A percentile compares a stretch with the other conserved stretches of the same genome.
Conservation (phyloP, 2,329 filamentous ascomycete genomes). For the Botrytis paeoniae region DNA sequence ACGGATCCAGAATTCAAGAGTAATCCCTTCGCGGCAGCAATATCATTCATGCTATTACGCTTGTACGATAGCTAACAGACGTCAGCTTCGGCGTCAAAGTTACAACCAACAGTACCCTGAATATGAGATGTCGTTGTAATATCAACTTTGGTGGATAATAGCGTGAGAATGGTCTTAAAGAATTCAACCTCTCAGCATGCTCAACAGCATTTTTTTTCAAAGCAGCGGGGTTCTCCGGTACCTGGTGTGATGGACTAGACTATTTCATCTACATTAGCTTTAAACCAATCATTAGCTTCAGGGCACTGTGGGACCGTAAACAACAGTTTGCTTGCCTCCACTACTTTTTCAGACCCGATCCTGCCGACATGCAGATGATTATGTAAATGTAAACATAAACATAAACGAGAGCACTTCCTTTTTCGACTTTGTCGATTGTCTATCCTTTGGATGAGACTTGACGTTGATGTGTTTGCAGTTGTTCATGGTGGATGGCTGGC, state of each 20-base stretch:
- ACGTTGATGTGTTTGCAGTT: neutral
- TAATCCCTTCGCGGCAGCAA: neutral
- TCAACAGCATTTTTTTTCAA: neutral
- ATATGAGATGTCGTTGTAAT: neutral
- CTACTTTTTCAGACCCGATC: no score
- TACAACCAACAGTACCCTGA: neutral
- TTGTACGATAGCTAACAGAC: neutral
- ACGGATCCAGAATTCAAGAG: neutral
- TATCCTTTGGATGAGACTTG: neutral
- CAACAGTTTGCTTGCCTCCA: conserved; percentile 2
- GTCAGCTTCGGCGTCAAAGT: neutral
- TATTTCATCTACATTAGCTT: neutral
- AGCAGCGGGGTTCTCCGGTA: conserved; percentile 1
- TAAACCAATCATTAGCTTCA: conserved; percentile 5
- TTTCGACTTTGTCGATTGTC: neutral
- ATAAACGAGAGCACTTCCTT: neutral
- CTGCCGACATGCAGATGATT: neutral
- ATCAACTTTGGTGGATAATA: neutral
- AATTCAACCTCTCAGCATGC: conserved; percentile 5
- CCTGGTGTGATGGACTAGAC: neutral
- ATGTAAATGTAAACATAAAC: neutral
- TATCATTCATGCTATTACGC: conserved; percentile 9
- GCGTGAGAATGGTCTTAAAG: neutral
- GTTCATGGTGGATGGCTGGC: neutral
- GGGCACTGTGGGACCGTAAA: neutral